Evolutionary conservation across 2,329 filamentous ascomycete species (phyloP).

Genomic region (Westerdykella sp.): DNA sequence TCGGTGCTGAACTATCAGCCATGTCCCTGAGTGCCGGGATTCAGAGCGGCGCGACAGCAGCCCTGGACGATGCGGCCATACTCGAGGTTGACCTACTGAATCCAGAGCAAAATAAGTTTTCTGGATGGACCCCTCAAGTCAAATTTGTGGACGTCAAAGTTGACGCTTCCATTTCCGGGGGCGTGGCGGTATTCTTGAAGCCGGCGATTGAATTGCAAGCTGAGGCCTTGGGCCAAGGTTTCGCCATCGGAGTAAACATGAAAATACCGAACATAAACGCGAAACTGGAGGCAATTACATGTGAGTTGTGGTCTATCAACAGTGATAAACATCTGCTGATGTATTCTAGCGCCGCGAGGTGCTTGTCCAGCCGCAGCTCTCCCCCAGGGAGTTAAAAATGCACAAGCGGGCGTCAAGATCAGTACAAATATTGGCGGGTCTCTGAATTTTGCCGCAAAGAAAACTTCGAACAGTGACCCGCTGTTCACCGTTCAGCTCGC

Average conservation of each 20-base stretch:
- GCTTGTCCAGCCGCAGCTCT: conserved; percentile 7
- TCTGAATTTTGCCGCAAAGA: conserved; percentile 9
- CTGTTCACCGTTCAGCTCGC: conserved; percentile 12
- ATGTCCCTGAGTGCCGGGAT: conserved; percentile 8
- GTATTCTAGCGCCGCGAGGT: conserved; percentile 6
- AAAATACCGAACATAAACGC: conserved; percentile 13
- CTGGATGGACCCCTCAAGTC: conserved; percentile 12
- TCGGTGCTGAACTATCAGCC: conserved; percentile 11
- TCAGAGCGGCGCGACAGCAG: conserved; percentile 8
- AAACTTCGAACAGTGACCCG: conserved; percentile 8
- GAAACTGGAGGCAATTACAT: conserved; percentile 7
- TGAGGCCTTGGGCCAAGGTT: conserved; percentile 9
- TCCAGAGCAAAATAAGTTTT: conserved; percentile 12
- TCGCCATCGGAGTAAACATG: conserved; percentile 12
- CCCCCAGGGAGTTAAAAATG: conserved; percentile 4
- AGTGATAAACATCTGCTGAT: conserved; percentile 1
- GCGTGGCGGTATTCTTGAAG: conserved; percentile 10
- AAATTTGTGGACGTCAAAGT: conserved; percentile 9
- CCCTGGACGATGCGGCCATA: conserved; percentile 10
- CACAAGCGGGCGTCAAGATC: conserved; percentile 8
- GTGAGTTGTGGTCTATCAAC: conserved; percentile 4
- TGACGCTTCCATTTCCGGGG: conserved; percentile 11
- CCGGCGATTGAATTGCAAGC: conserved; percentile 12
- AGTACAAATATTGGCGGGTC: conserved; percentile 6
- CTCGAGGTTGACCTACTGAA: conserved; percentile 14